Evolutionary conservation across 2,329 filamentous ascomycete species (phyloP).

Genomic region (Lasiodiplodia sp.): DNA sequence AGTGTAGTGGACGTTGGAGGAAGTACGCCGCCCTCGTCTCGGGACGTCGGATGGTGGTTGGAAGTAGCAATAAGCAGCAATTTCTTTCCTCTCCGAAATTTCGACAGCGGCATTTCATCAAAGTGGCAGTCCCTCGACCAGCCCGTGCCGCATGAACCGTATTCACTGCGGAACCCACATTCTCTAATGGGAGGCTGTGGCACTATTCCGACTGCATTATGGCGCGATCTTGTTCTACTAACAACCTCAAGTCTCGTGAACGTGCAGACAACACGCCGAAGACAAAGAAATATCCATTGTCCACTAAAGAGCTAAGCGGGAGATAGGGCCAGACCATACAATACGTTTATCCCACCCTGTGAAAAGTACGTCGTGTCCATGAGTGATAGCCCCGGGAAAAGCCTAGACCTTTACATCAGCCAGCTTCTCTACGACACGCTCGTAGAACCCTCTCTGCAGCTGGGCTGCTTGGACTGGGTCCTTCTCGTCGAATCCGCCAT

Average conservation of each 20-base stretch:
- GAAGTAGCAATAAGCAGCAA: constrained; percentile 25
- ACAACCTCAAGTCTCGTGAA: neutral
- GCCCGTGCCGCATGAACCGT: neutral
- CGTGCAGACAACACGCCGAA: neutral
- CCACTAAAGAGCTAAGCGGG: neutral
- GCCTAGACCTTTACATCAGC: constrained; percentile 38
- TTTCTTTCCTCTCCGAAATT: constrained; percentile 10
- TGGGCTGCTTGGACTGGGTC: constrained; percentile 39
- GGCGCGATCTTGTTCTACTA: neutral
- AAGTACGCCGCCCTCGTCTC: constrained; percentile 23
- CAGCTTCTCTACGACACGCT: constrained; percentile 42
- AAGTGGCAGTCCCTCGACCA: neutral
- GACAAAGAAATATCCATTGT: neutral
- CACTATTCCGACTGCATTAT: neutral
- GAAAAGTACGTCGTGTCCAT: neutral
- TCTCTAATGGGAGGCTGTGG: neutral
- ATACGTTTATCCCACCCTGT: neutral
- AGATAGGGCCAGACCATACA: neutral
- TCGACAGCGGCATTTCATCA: neutral
- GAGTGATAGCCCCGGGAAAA: neutral
- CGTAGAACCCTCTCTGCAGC: constrained; percentile 43
- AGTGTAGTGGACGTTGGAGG: constrained; percentile 28
- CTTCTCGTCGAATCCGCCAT: constrained; percentile 39
- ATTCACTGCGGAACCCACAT: neutral
- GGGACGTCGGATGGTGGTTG: constrained; percentile 18